These are phyloP conservation scores for Talaromyces amestolkiae DNA, from an alignment of 2,329 filamentous ascomycete species.

Conservation along the genomic window DNA sequence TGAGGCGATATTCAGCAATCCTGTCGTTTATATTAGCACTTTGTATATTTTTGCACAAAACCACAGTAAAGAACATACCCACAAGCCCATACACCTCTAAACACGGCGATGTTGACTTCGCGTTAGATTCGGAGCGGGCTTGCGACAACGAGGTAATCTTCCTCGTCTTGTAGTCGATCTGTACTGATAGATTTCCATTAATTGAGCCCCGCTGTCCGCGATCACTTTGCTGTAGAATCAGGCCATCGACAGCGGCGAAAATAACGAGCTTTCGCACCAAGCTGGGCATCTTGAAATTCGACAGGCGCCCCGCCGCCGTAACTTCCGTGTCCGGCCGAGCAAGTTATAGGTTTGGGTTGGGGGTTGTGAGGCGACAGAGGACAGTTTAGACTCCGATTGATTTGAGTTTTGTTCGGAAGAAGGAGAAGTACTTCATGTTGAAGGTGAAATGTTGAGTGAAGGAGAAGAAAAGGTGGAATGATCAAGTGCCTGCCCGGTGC, in stretches of 20 bases:
- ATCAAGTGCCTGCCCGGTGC: background rate
- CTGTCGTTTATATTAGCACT: conserved; percentile 46
- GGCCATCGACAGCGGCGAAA: conserved; percentile 76
- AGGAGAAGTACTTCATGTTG: background rate
- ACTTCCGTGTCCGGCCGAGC: background rate
- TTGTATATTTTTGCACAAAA: no score
- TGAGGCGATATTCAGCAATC: conserved; percentile 77
- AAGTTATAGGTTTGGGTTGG: background rate
- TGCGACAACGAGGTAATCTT: conserved; percentile 50
- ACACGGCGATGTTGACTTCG: conserved; percentile 31
- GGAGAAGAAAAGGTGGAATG: background rate
- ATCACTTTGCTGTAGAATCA: conserved; percentile 71
- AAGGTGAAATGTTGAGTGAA: background rate
- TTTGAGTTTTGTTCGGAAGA: background rate
- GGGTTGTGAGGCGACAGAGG: background rate
- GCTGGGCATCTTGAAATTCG: conserved; percentile 60
- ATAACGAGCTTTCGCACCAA: conserved; percentile 77
- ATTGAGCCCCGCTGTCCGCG: conserved; percentile 32
- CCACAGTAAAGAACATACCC: conserved; percentile 43
- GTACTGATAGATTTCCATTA: conserved; percentile 51
- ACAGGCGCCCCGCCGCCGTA: background rate
- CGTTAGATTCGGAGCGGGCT: conserved; percentile 26
- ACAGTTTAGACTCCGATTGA: background rate
- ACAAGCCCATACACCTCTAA: conserved; percentile 56
- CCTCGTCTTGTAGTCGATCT: conserved; percentile 66